Evolutionary conservation across 2,329 filamentous ascomycete species (phyloP), one percentile per base, ranked within the genome.

Genomic region (Dendryphion nanum): DNA sequence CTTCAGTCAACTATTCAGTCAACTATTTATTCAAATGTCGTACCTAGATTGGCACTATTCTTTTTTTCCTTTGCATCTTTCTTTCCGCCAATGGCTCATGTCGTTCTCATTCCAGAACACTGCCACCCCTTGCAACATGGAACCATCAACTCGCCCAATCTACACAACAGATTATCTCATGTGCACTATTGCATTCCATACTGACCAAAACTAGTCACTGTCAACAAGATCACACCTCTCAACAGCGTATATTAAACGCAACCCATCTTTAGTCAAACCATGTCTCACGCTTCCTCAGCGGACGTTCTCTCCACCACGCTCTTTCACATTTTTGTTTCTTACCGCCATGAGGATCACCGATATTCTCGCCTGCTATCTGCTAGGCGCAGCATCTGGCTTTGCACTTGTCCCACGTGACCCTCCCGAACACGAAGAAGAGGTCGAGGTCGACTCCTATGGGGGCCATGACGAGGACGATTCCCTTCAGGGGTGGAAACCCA

Each of bases 211-310:
- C 38, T 30, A 33, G 17, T 20, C 26, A 21, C 30, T 37, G 46
- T 55, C 47, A 55, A 60, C 52, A 61, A 59, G 40, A 53, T 55
- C 44, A 55, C 39, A 30, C 37, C 37, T 18, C 35, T 42, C 8
- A 35, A 42, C 38, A 37, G 28, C 40, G 39, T 45, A 51, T 46
- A 50, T 54, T 60, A 57, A 58, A 57, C 55, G 46, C 41, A 38
- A 42, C 44, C 48, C 37, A 30, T 40, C 44, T 40, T 48, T 49
- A 35, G 43, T 47, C 45, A 41, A 39, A 42, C n/a, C 16, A 40
- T 46, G 45, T 58, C 38, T 53, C 43, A 57, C 32, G 19, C 32
- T 39, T 37, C 33, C 32, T 26, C 41, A 44, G 18, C 40, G 34
- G 32, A 40, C 43, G 34, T 44, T 51, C 41, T 36, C 43, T 45